Percentiles rank a stretch among this genome's conserved stretches.
Evolutionary conservation across 441 rosid species (phyloP).

Genomic region (Populus hybrid): DNA sequence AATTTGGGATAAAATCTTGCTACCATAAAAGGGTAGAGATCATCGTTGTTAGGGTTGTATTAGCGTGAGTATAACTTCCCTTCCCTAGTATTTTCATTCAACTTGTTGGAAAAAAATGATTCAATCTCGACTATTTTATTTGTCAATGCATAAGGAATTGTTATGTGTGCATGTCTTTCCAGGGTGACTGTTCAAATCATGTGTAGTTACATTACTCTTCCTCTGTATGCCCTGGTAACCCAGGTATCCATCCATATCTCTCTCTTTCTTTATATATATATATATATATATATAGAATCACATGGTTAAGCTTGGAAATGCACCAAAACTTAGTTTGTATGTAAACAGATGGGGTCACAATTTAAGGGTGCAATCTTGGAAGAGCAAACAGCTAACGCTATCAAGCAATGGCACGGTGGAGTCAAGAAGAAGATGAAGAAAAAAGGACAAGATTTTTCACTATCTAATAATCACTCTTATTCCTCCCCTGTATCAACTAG

Average conservation of each 20-base stretch:
- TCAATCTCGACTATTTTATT: background rate
- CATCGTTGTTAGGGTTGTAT: conserved; percentile 35
- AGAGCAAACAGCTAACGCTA: conserved; percentile 38
- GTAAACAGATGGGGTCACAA: conserved; percentile 63
- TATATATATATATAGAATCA: too few species aligned
- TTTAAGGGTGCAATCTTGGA: conserved; percentile 45
- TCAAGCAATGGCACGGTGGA: conserved; percentile 45
- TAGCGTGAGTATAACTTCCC: conserved; percentile 48
- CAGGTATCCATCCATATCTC: conserved; percentile 33
- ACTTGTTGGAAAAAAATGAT: background rate
- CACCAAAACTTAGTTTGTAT: background rate
- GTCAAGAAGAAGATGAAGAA: conserved; percentile 35
- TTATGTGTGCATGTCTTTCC: background rate
- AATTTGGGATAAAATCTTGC: conserved; percentile 62
- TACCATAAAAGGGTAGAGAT: conserved; percentile 45
- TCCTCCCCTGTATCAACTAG: background rate
- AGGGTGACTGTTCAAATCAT: conserved; percentile 59
- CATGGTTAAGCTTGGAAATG: background rate
- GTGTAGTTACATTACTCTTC: conserved; percentile 75
- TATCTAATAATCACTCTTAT: background rate
- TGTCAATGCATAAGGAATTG: background rate
- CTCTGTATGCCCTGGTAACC: conserved; percentile 71
- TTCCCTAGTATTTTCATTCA: background rate
- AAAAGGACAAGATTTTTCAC: conserved; percentile 1
- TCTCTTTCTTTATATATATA: too few species aligned